Evolutionary conservation across 2,329 filamentous ascomycete genomes (phyloP), one percentile per base, ranked within the genome.

Genomic region (Epichloe aotearoae): DNA sequence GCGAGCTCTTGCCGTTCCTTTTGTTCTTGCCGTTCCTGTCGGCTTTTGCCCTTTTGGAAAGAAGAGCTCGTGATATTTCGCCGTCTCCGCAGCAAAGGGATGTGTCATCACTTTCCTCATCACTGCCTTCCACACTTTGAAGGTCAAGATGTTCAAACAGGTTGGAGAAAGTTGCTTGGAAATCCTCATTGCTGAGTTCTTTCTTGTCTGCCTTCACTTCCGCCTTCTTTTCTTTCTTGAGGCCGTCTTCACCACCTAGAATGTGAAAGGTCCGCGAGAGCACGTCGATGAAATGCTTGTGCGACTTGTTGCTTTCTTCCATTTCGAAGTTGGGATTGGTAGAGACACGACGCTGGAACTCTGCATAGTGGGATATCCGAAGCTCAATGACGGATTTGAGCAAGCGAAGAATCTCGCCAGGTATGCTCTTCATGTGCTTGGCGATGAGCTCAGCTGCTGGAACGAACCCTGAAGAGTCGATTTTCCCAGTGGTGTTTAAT

Each of bases 221-320:
- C 7, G 12, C 10, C 4, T 11, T 7, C 7, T 30, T 23, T 43
- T 54, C 38, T 38, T 56, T 37, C 19, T 43, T 40, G 37, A 55
- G 49, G 59, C 60, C 64, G 6, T 42, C 40, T 1, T 61, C 54
- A 2, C 68, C 65, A 3, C 69, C 67, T 1, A 73, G 55, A 12
- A 58, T 56, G 0, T 62, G 34, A 37, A 71, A 72, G 0, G 65
- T 64, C 4, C 66, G 54, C 3, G 54, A 59, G 2, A 75, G 62
- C 2, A 60, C 62, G 42, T 72, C 62, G 48, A 74, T 73, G 54
- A 73, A 74, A 38, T 64, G 55, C 43, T 68, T 67, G 55, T 75
- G 70, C 1, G 62, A 61, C 2, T 51, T 53, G 52, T 73, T 73
- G 51, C 64, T 70, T 46, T 57, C 59, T 47, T 69, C 57, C 6